These are phyloP conservation scores for Typha latifolia DNA, from an alignment of 176 grass and related monocot species.

Conservation along the genomic window DNA sequence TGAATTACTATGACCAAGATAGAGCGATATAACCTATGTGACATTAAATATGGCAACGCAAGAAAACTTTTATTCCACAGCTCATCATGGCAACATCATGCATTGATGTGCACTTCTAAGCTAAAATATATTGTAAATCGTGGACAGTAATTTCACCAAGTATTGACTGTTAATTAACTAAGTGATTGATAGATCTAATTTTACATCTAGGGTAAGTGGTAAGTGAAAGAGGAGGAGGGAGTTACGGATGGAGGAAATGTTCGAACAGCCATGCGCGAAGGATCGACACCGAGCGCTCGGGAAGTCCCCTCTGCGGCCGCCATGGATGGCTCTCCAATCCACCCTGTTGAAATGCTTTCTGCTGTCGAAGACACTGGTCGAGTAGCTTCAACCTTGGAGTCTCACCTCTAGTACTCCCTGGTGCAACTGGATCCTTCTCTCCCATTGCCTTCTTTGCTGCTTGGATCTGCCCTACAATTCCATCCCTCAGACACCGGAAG, in stretches of 20 bases:
- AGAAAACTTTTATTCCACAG: too few relatives aligned
- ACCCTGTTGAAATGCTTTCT: slow-evolving; percentile 43
- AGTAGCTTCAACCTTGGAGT: slow-evolving; percentile 65
- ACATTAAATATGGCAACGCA: too few relatives aligned
- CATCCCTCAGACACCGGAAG: slow-evolving; percentile 67
- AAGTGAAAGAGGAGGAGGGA: not conserved
- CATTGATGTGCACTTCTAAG: too few relatives aligned
- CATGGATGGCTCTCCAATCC: slow-evolving; percentile 63
- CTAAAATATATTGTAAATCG: too few relatives aligned
- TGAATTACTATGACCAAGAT: too few relatives aligned
- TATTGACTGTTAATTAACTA: too few relatives aligned
- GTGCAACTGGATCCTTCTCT: slow-evolving; percentile 49
- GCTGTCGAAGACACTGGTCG: slow-evolving; percentile 84
- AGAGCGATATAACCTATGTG: too few relatives aligned
- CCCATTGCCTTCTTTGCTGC: slow-evolving; percentile 47
- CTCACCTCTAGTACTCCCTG: slow-evolving; percentile 46
- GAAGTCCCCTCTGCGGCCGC: slow-evolving; percentile 73
- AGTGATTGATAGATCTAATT: too few relatives aligned
- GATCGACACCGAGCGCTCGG: slow-evolving; percentile 73
- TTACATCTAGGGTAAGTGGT: too few relatives aligned
- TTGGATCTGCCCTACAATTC: slow-evolving; percentile 54
- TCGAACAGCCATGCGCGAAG: slow-evolving; percentile 92
- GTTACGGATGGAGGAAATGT: slow-evolving; percentile 91
- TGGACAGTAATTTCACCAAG: too few relatives aligned
- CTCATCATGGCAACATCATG: too few relatives aligned